These are phyloP conservation scores for Chrysanthemum lavandulifolium DNA, from an alignment of 129 eudicot species.

Conservation along the genomic window DNA sequence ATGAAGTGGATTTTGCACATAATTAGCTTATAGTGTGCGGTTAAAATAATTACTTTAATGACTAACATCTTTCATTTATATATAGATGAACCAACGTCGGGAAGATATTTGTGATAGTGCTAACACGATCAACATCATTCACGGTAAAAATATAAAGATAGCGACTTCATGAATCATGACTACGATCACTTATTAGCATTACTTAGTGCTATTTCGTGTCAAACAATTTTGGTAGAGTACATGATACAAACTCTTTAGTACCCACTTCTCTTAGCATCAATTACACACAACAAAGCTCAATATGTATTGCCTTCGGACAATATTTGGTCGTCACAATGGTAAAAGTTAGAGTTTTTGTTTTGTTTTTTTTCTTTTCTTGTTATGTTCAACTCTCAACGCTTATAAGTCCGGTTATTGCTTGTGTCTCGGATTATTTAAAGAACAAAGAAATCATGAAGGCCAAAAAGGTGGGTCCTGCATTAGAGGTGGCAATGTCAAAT, in stretches of 20 bases:
- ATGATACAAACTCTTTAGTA: conserved; percentile 16
- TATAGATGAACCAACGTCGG: conserved; percentile 6
- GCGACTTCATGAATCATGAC: not conserved
- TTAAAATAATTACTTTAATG: too few species aligned
- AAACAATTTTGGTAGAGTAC: not conserved
- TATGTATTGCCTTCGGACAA: conserved; percentile 60
- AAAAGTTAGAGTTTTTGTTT: not conserved
- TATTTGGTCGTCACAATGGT: conserved; percentile 63
- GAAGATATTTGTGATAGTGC: conserved; percentile 1
- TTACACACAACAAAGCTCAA: conserved; percentile 34
- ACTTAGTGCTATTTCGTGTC: not conserved
- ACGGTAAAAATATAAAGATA: not conserved
- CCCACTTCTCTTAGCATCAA: conserved; percentile 19
- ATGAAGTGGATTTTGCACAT: not conserved
- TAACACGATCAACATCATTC: conserved; percentile 11
- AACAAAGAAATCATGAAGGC: conserved; percentile 41
- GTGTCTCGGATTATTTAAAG: conserved; percentile 64
- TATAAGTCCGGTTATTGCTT: not conserved
- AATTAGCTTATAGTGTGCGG: too few species aligned
- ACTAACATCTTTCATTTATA: too few species aligned
- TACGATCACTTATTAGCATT: not conserved
- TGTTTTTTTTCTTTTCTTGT: too few species aligned
- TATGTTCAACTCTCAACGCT: too few species aligned
- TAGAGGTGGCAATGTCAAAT: not conserved
- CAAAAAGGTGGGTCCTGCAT: conserved; percentile 32